phyloP scores from a whole-genome alignment of 1,284 basidiomycete species.

The Trametes hirsuta region DNA sequence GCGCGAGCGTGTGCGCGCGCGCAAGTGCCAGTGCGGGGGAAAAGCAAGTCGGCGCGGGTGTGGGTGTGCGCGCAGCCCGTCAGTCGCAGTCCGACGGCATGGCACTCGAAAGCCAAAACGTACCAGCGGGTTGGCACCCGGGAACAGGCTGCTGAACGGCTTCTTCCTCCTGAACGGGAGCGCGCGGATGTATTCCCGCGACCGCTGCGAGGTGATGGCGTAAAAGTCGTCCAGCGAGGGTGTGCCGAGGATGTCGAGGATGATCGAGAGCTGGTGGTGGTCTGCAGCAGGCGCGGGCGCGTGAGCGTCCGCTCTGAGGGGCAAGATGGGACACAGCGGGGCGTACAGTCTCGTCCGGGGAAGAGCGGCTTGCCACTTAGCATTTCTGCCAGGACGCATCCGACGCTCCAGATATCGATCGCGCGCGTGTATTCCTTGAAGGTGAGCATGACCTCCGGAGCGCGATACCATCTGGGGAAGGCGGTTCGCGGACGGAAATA shows the following conservation, averaged over 20 bases:
- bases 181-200: slow-evolving; percentile 91
- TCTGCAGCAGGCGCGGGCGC: slow-evolving; percentile 56
- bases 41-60: not conserved
- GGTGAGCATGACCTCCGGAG: slow-evolving; percentile 94
- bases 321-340: not conserved
- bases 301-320: slow-evolving; percentile 4
- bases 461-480: slow-evolving; percentile 84
- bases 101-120: slow-evolving; percentile 22
- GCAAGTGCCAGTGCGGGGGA: not conserved
- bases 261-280: slow-evolving; percentile 89
- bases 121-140: slow-evolving; percentile 80
- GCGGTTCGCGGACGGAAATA: not conserved
- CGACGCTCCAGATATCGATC: slow-evolving; percentile 94
- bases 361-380: slow-evolving; percentile 89
- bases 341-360: slow-evolving; percentile 80
- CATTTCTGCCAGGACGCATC: slow-evolving; percentile 95
- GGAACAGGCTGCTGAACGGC: slow-evolving; percentile 76
- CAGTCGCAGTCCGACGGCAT: too few relatives aligned
- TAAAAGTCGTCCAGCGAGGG: slow-evolving; percentile 94
- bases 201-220: slow-evolving; percentile 84
- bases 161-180: slow-evolving; percentile 90
- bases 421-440: slow-evolving; percentile 94
- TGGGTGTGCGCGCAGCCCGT: too few relatives aligned
- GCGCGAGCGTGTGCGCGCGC: not conserved
- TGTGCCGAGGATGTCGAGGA: slow-evolving; percentile 87